phyloP scores from a whole-genome alignment of 768 basidiomycete genomes.

The Rhodosporidiobolus odoratus region DNA sequence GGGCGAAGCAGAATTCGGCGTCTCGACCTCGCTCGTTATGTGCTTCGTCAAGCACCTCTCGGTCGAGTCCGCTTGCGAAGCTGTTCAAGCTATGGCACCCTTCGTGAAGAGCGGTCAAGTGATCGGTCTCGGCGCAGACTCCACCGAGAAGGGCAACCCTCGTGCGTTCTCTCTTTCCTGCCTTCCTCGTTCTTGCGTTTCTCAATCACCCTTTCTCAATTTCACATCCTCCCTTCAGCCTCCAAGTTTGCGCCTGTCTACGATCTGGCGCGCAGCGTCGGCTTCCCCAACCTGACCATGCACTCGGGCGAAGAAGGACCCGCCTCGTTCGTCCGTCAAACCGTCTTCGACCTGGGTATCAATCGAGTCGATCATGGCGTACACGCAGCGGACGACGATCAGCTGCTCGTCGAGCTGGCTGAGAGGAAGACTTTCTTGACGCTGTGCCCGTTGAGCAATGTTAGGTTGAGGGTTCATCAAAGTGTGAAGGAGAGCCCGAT shows the following conservation, averaged over 20 bases:
- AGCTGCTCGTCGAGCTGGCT: conserved; percentile 33
- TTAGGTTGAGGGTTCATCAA: conserved; percentile 30
- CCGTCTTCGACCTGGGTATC: conserved; percentile 26
- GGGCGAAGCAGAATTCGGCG: conserved; percentile 36
- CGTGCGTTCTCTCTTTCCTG: conserved; percentile 4
- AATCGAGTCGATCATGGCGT: conserved; percentile 41
- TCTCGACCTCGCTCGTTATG: conserved; percentile 32
- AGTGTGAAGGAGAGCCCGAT: conserved; percentile 37
- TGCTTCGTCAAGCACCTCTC: conserved; percentile 38
- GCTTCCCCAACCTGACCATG: conserved; percentile 34
- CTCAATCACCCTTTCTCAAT: neutral
- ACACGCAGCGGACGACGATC: conserved; percentile 33
- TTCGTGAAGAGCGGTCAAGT: conserved; percentile 32
- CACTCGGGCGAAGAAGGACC: conserved; percentile 42
- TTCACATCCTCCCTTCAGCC: conserved; percentile 1
- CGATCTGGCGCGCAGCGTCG: conserved; percentile 24
- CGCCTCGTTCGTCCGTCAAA: conserved; percentile 29
- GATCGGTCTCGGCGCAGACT: conserved; percentile 36
- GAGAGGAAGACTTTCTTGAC: conserved; percentile 29
- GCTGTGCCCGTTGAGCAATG: conserved; percentile 40
- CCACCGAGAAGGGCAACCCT: conserved; percentile 28
- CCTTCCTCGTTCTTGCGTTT: neutral
- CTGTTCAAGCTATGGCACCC: conserved; percentile 20
- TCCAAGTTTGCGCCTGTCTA: conserved; percentile 37
- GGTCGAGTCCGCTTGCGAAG: conserved; percentile 23